These are phyloP conservation scores for Neurospora sp. DNA, from an alignment of 495 filamentous ascomycete species.

Conservation along the genomic window DNA sequence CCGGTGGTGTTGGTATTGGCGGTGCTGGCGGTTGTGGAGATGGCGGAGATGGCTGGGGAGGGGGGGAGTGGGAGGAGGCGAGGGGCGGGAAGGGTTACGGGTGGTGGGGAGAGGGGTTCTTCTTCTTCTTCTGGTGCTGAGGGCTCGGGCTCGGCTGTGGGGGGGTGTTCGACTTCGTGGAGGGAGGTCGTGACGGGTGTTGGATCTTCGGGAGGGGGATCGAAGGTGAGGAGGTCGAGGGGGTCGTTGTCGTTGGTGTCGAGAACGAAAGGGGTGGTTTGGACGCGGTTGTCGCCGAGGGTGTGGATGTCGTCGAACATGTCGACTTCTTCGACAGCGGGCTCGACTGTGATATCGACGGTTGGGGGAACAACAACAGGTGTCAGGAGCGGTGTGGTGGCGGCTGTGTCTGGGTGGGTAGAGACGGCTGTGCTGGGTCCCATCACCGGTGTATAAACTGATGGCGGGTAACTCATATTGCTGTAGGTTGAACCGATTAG, in stretches of 20 bases:
- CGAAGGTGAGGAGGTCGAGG: background rate
- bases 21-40: background rate
- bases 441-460: background rate
- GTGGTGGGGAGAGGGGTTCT: background rate
- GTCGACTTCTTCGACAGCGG: background rate
- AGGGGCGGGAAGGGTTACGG: background rate
- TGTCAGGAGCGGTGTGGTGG: background rate
- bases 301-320: background rate
- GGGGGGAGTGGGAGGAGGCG: background rate
- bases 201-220: background rate
- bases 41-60: background rate
- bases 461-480: background rate
- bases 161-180: background rate
- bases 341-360: background rate
- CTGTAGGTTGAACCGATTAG: slow-evolving; percentile 7
- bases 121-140: background rate
- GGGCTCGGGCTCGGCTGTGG: background rate
- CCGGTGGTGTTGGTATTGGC: background rate
- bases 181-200: background rate
- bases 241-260: background rate
- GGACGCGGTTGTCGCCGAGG: background rate
- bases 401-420: background rate
- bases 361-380: background rate
- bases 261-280: background rate
- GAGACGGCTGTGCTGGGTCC: background rate